Evolutionary conservation across 2,329 filamentous ascomycete species (phyloP).

Genomic region (Didymella keratinophila): DNA sequence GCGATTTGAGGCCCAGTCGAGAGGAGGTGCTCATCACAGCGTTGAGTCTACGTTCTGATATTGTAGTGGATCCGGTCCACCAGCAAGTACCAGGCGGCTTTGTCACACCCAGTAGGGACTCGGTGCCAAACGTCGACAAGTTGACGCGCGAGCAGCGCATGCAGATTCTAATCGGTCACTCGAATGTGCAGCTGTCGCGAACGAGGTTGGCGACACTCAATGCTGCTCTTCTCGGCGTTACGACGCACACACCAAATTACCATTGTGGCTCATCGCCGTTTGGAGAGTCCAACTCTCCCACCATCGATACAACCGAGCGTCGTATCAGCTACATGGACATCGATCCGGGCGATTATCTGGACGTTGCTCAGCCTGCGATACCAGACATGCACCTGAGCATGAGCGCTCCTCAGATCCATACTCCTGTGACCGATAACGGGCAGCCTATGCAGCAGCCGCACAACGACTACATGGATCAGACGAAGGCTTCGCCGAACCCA

Average conservation of each 20-base stretch:
- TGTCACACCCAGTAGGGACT: constrained; percentile 46
- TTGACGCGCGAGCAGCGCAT: constrained; percentile 46
- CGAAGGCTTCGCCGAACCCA: constrained; percentile 40
- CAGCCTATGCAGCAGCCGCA: constrained; percentile 31
- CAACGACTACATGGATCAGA: constrained; percentile 41
- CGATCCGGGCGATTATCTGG: constrained; percentile 43
- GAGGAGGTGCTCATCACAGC: constrained; percentile 49
- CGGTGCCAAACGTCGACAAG: constrained; percentile 43
- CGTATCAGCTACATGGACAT: constrained; percentile 52
- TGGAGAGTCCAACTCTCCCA: constrained; percentile 35
- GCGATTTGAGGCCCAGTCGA: constrained; percentile 47
- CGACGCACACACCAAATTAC: constrained; percentile 30
- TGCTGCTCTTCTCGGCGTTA: constrained; percentile 40
- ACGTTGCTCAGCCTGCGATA: constrained; percentile 40
- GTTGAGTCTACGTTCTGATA: constrained; percentile 47
- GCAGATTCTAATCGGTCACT: constrained; percentile 47
- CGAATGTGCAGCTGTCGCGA: constrained; percentile 37
- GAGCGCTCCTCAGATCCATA: constrained; percentile 30
- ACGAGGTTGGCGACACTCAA: constrained; percentile 43
- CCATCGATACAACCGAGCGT: constrained; percentile 34
- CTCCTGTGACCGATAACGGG: constrained; percentile 31
- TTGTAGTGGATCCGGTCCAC: constrained; percentile 38
- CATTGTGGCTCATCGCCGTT: constrained; percentile 39
- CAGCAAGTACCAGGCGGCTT: constrained; percentile 46
- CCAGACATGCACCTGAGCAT: constrained; percentile 37